Evolutionary conservation across 495 filamentous ascomycete genomes (phyloP).

Genomic region (Mytilinidion resinicola): DNA sequence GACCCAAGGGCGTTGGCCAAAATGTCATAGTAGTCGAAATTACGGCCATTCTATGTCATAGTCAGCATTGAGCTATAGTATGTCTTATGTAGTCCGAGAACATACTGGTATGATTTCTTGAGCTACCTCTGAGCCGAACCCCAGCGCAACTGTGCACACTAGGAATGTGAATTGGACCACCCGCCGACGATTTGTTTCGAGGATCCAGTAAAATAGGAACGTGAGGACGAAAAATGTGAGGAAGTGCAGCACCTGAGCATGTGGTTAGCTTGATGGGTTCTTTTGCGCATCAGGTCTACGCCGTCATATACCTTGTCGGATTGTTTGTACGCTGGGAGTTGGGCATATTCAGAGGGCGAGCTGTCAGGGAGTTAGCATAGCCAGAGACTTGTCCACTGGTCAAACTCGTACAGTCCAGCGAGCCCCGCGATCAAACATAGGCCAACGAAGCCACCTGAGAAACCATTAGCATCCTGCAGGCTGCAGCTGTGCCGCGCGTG

Average conservation of each 20-base stretch:
- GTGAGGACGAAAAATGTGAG: conserved; percentile 87
- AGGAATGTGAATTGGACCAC: conserved; percentile 78
- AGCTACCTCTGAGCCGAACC: conserved; percentile 77
- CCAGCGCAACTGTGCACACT: conserved; percentile 65
- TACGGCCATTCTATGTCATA: conserved; percentile 52
- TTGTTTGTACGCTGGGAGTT: conserved; percentile 33
- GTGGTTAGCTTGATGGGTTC: too few species aligned
- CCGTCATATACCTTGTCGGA: conserved; percentile 62
- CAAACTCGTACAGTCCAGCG: conserved; percentile 6
- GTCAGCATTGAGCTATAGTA: conserved; percentile 7
- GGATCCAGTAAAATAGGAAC: conserved; percentile 81
- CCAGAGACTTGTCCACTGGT: too few species aligned
- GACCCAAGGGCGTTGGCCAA: conserved; percentile 83
- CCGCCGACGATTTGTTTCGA: conserved; percentile 82
- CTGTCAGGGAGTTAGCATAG: too few species aligned
- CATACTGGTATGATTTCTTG: conserved; percentile 66
- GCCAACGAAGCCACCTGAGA: conserved; percentile 65
- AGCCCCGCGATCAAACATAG: conserved; percentile 62
- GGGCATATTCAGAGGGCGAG: conserved; percentile 20
- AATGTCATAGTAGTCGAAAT: conserved; percentile 81
- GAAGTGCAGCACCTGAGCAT: conserved; percentile 58
- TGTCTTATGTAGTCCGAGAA: not conserved
- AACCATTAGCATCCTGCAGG: not conserved
- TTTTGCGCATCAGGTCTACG: too few species aligned
- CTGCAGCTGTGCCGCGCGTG: not conserved